These are phyloP conservation scores for Leptographium procerum DNA, from an alignment of 2,329 filamentous ascomycete genomes.

Conservation along the genomic window DNA sequence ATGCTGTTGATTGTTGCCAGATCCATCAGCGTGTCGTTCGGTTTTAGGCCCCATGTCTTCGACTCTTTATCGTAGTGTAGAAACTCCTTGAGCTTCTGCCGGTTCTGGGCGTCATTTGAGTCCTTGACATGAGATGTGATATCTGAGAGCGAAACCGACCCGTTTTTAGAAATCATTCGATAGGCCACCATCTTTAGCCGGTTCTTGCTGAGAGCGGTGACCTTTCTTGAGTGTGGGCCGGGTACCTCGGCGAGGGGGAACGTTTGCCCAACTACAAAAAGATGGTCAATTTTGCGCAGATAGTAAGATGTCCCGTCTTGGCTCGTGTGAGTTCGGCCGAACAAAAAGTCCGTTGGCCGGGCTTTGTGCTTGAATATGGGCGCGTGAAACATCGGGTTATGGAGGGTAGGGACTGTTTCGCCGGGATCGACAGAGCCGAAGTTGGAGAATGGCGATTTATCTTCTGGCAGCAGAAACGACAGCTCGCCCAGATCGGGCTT, in stretches of 20 bases:
- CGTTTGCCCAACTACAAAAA: constrained; percentile 85
- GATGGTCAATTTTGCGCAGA: constrained; percentile 78
- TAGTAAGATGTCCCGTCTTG: constrained; percentile 69
- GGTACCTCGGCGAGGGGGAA: constrained; percentile 89
- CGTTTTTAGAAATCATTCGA: constrained; percentile 70
- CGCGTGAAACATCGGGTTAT: constrained; percentile 91
- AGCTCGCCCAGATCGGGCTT: constrained; percentile 83
- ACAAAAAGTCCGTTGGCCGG: constrained; percentile 72
- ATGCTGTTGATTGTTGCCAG: constrained; percentile 70
- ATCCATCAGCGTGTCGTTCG: constrained; percentile 65
- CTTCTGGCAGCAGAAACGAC: constrained; percentile 77
- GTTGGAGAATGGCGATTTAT: constrained; percentile 89
- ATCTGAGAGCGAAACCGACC: constrained; percentile 63
- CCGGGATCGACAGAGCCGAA: constrained; percentile 90
- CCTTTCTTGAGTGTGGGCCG: constrained; percentile 84
- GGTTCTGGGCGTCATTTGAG: constrained; percentile 87
- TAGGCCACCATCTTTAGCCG: constrained; percentile 93
- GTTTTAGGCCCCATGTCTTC: constrained; percentile 73
- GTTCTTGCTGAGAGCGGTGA: constrained; percentile 95
- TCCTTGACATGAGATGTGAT: constrained; percentile 89
- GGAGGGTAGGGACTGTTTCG: constrained; percentile 78
- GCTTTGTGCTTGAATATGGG: constrained; percentile 82
- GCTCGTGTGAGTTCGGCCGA: constrained; percentile 72
- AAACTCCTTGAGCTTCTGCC: constrained; percentile 95
- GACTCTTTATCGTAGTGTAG: constrained; percentile 79